These are phyloP conservation scores for Xylariaceae sp. DNA, from an alignment of 2,329 filamentous ascomycete species.

Conservation along the genomic window DNA sequence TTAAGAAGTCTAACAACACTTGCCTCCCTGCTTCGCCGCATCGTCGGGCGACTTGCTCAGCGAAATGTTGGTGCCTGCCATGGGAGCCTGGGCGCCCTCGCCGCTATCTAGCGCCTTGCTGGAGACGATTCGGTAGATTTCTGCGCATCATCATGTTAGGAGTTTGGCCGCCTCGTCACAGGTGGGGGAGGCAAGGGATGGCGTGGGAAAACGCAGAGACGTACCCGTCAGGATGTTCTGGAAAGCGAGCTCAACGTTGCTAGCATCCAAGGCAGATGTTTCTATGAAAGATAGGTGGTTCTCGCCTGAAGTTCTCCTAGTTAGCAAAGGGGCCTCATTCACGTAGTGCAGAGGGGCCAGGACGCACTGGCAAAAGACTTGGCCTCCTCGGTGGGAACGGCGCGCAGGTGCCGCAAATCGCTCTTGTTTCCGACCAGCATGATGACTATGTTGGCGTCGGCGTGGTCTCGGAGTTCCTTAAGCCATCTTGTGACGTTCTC, in stretches of 20 bases:
- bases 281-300: slow-evolving; percentile 99
- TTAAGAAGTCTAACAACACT: slow-evolving; percentile 62
- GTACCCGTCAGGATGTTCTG: slow-evolving; percentile 98
- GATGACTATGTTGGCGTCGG: slow-evolving; percentile 98
- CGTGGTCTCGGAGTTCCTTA: slow-evolving; percentile 96
- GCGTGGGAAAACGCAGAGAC: slow-evolving; percentile 27
- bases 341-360: neutral
- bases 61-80: slow-evolving; percentile 77
- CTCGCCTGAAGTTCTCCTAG: slow-evolving; percentile 59
- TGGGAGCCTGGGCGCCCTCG: slow-evolving; percentile 72
- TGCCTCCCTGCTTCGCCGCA: slow-evolving; percentile 67
- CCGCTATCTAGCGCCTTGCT: slow-evolving; percentile 93
- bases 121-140: slow-evolving; percentile 99
- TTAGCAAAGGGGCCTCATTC: slow-evolving; percentile 25
- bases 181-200: slow-evolving; percentile 2
- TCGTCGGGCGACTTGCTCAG: slow-evolving; percentile 81
- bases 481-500: slow-evolving; percentile 98
- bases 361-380: slow-evolving; percentile 90
- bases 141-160: slow-evolving; percentile 41
- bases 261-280: slow-evolving; percentile 96
- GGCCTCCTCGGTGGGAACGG: slow-evolving; percentile 94
- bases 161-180: slow-evolving; percentile 3
- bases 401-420: slow-evolving; percentile 96
- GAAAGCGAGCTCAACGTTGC: slow-evolving; percentile 98
- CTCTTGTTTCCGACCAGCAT: slow-evolving; percentile 99